Conservation (phyloP, 495 filamentous ascomycete species). For the Penicilliopsis zonata region DNA sequence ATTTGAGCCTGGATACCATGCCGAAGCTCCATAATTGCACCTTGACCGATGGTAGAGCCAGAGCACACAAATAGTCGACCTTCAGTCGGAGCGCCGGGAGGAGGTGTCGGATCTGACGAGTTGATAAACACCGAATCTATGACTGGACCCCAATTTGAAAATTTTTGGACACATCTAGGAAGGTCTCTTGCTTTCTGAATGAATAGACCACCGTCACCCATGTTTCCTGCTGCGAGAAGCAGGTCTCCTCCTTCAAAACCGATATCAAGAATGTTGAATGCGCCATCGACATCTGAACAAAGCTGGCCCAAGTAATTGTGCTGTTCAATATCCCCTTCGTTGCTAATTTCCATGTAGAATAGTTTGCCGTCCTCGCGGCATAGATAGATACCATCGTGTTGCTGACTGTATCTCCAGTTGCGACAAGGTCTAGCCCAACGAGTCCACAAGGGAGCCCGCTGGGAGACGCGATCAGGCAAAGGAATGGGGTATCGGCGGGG, state of each 20-base stretch:
- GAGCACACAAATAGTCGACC: constrained; percentile 31
- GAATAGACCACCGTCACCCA: constrained; percentile 70
- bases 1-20: constrained; percentile 60
- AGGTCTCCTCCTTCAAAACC: constrained; percentile 52
- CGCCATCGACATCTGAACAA: constrained; percentile 31
- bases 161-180: constrained; percentile 41
- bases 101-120: no score
- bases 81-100: constrained; percentile 1
- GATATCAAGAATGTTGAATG: constrained; percentile 35
- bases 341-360: constrained; percentile 51
- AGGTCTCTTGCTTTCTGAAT: constrained; percentile 43
- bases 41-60: constrained; percentile 30
- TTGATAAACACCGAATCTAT: constrained; percentile 51
- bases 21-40: constrained; percentile 57
- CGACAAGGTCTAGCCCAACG: constrained; percentile 65
- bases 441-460: constrained; percentile 30
- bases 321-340: constrained; percentile 23
- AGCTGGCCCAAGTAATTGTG: constrained; percentile 26
- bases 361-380: constrained; percentile 72
- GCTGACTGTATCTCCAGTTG: constrained; percentile 41
- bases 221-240: constrained; percentile 68
- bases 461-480: constrained; percentile 15
- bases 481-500: constrained; percentile 19
- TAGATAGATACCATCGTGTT: constrained; percentile 61
- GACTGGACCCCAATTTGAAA: constrained; percentile 76